phyloP scores from a whole-genome alignment of 2,329 filamentous ascomycete species.

The Monosporascus sp. region DNA sequence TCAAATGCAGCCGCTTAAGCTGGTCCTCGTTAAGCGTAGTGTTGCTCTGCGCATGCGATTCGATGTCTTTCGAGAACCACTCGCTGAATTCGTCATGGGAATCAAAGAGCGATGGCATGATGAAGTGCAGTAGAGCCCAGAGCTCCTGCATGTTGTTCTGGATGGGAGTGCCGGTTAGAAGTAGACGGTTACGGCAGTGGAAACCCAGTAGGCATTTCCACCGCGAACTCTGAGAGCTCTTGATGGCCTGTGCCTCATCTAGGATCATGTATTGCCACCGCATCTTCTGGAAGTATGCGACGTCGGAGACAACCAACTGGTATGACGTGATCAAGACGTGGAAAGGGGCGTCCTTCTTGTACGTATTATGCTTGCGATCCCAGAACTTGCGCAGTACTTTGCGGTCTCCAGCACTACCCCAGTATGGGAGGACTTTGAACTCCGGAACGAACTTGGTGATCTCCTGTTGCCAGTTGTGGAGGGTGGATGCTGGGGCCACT shows the following conservation, averaged over 20 bases:
- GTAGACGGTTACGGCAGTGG: conserved; percentile 87
- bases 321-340: conserved; percentile 97
- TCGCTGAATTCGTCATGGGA: conserved; percentile 90
- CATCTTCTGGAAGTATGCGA: conserved; percentile 98
- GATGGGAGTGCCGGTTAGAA: conserved; percentile 94
- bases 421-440: conserved; percentile 94
- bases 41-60: conserved; percentile 97
- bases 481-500: conserved; percentile 88
- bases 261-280: conserved; percentile 99
- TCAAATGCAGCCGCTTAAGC: conserved; percentile 95
- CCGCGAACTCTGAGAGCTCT: conserved; percentile 90
- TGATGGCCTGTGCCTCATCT: conserved; percentile 97
- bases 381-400: conserved; percentile 98
- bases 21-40: conserved; percentile 99
- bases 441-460: conserved; percentile 91
- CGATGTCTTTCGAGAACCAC: conserved; percentile 94
- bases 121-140: conserved; percentile 97
- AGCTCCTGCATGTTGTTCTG: conserved; percentile 99
- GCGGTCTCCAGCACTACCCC: conserved; percentile 89
- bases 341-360: conserved; percentile 88
- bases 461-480: conserved; percentile 99
- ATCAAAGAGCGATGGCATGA: conserved; percentile 98
- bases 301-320: conserved; percentile 92
- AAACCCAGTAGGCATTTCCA: conserved; percentile 96
- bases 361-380: conserved; percentile 96